Conservation (phyloP, 768 basidiomycete species). For the Boletus vinaceobasis region DNA sequence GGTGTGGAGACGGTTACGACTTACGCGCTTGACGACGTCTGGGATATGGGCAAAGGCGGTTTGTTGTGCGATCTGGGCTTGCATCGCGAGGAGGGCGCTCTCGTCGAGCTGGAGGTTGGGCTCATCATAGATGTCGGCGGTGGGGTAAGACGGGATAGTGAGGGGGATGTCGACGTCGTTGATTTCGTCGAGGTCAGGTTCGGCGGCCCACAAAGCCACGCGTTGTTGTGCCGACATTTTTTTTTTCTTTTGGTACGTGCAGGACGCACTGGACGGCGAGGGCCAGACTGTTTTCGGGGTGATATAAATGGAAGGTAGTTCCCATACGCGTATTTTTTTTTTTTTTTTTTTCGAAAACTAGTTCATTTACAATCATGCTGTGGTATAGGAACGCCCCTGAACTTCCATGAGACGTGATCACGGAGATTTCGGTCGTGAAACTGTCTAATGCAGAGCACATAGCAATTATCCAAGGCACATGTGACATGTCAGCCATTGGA, state of each 20-base stretch:
- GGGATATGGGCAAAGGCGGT: slow-evolving; percentile 81
- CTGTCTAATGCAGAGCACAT: too few species aligned
- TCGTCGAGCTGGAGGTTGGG: slow-evolving; percentile 65
- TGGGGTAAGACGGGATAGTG: slow-evolving; percentile 26
- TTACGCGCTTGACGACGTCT: slow-evolving; percentile 83
- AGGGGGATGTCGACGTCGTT: slow-evolving; percentile 61
- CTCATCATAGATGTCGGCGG: slow-evolving; percentile 31
- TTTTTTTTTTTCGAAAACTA: too few species aligned
- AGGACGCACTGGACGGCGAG: not conserved
- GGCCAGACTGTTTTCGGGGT: not conserved
- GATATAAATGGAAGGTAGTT: slow-evolving; percentile 14
- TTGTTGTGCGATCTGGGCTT: slow-evolving; percentile 83
- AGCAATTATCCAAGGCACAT: too few species aligned
- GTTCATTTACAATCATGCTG: too few species aligned
- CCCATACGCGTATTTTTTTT: slow-evolving; percentile 5
- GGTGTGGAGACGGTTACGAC: slow-evolving; percentile 19
- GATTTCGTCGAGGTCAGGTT: slow-evolving; percentile 73
- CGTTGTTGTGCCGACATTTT: slow-evolving; percentile 59
- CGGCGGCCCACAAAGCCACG: slow-evolving; percentile 70
- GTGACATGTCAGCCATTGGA: too few species aligned
- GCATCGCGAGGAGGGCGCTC: slow-evolving; percentile 63
- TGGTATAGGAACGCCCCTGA: too few species aligned
- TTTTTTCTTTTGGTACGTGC: not conserved
- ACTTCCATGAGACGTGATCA: too few species aligned
- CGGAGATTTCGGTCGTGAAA: too few species aligned